Evolutionary conservation across 257 asterid genomes (phyloP).

Genomic region (Rauvolfia tetraphylla): DNA sequence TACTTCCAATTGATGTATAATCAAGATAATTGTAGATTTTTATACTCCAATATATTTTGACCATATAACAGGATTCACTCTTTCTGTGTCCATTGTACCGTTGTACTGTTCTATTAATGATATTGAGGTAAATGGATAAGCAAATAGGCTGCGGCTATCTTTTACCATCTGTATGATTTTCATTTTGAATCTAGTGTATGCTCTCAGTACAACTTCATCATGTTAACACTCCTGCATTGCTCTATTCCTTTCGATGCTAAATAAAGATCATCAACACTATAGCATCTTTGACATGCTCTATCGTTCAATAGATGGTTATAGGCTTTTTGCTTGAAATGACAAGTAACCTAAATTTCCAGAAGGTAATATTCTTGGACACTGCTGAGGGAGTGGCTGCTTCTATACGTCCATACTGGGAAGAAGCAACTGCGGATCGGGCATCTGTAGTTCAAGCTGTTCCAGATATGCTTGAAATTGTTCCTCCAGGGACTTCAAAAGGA

Average conservation of each 20-base stretch:
- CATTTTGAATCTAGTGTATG: too few relatives aligned
- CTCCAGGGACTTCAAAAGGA: constrained; percentile 89
- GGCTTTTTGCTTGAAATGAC: constrained; percentile 1
- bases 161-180: neutral
- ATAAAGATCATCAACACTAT: neutral
- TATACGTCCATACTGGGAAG: constrained; percentile 87
- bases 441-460: constrained; percentile 93
- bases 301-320: neutral
- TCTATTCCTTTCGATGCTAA: neutral
- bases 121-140: neutral
- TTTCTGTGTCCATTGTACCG: neutral
- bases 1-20: neutral
- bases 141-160: neutral
- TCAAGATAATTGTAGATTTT: neutral
- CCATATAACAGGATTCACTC: too few relatives aligned
- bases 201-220: neutral
- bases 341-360: constrained; percentile 42
- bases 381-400: constrained; percentile 68
- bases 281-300: neutral
- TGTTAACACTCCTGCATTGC: neutral
- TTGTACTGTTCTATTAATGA: neutral
- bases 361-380: constrained; percentile 81
- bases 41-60: neutral
- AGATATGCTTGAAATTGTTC: constrained; percentile 95
- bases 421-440: constrained; percentile 67